Percentiles rank a stretch among this genome's conserved stretches.
These are phyloP conservation scores for Schizopora paradoxa DNA, from an alignment of 1,284 basidiomycete genomes.

Conservation along the genomic window DNA sequence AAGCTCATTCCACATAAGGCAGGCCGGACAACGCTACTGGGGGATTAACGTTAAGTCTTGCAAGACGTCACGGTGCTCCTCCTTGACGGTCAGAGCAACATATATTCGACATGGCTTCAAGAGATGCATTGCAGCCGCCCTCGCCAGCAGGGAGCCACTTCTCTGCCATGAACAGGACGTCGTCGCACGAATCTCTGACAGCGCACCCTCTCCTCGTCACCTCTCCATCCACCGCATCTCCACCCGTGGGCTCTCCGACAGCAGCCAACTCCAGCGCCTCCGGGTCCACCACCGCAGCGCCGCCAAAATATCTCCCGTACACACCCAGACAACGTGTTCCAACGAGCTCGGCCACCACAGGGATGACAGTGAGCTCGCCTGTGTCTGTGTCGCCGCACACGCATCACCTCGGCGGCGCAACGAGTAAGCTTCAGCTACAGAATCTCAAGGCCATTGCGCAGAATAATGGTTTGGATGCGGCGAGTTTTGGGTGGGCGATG, in stretches of 20 bases:
- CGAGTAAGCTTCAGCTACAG: conserved; percentile 69
- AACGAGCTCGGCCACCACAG: conserved; percentile 46
- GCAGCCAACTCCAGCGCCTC: conserved; percentile 39
- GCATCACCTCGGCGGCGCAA: conserved; percentile 39
- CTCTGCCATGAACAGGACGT: conserved; percentile 29
- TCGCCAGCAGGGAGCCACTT: conserved; percentile 39
- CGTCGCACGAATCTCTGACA: conserved; percentile 50
- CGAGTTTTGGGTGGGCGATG: conserved; percentile 77
- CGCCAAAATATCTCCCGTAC: conserved; percentile 47
- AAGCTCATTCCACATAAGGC: too few species aligned
- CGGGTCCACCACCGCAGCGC: conserved; percentile 21
- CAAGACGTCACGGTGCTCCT: background rate
- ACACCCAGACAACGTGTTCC: conserved; percentile 50
- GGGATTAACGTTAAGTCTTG: too few species aligned
- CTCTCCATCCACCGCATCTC: conserved; percentile 20
- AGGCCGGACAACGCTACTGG: too few species aligned
- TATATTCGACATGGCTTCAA: conserved; percentile 17
- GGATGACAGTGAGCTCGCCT: conserved; percentile 36
- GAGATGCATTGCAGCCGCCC: conserved; percentile 38
- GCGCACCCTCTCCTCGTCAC: conserved; percentile 53
- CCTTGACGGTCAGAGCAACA: background rate
- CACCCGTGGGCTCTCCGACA: conserved; percentile 21
- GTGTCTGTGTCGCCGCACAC: conserved; percentile 34
- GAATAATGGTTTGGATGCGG: conserved; percentile 62
- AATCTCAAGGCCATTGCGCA: conserved; percentile 79